Conservation (phyloP, 768 basidiomycete genomes). For the Leucogyrophana mollusca region DNA sequence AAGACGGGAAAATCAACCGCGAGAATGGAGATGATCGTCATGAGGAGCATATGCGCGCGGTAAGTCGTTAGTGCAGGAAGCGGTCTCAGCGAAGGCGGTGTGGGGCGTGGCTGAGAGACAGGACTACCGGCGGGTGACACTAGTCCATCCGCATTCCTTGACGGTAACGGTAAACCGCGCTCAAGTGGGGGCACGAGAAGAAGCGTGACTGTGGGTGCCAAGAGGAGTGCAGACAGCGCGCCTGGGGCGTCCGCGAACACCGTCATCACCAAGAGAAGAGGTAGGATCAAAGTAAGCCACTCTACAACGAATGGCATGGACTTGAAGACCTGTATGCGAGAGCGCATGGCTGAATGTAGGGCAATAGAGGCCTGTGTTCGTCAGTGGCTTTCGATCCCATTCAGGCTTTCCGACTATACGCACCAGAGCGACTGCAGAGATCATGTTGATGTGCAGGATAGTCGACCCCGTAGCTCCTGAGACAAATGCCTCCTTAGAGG, state of each 20-base stretch:
- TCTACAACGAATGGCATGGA: slow-evolving; percentile 44
- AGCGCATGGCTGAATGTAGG: slow-evolving; percentile 60
- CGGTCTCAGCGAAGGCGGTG: slow-evolving; percentile 27
- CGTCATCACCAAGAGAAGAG: slow-evolving; percentile 83
- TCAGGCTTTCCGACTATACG: slow-evolving; percentile 23
- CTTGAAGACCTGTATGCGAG: slow-evolving; percentile 42
- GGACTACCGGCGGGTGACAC: neutral
- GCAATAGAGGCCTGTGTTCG: slow-evolving; percentile 62
- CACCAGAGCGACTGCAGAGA: slow-evolving; percentile 67
- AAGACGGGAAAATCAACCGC: slow-evolving; percentile 96
- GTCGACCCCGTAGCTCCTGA: slow-evolving; percentile 71
- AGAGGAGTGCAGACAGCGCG: slow-evolving; percentile 47
- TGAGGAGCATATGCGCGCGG: slow-evolving; percentile 91
- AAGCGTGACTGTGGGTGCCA: slow-evolving; percentile 44
- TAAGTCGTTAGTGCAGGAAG: slow-evolving; percentile 84
- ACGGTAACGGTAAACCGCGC: slow-evolving; percentile 52
- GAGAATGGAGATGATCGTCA: slow-evolving; percentile 88
- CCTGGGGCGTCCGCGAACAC: slow-evolving; percentile 60
- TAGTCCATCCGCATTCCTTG: slow-evolving; percentile 22
- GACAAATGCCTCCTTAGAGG: slow-evolving; percentile 80
- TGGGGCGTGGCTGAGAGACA: neutral
- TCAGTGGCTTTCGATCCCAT: slow-evolving; percentile 15
- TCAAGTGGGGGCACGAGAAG: slow-evolving; percentile 42
- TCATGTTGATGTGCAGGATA: slow-evolving; percentile 62
- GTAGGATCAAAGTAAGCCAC: slow-evolving; percentile 66